Conservation (phyloP, 2,329 filamentous ascomycete species). For the Pseudogymnoascus sp. region DNA sequence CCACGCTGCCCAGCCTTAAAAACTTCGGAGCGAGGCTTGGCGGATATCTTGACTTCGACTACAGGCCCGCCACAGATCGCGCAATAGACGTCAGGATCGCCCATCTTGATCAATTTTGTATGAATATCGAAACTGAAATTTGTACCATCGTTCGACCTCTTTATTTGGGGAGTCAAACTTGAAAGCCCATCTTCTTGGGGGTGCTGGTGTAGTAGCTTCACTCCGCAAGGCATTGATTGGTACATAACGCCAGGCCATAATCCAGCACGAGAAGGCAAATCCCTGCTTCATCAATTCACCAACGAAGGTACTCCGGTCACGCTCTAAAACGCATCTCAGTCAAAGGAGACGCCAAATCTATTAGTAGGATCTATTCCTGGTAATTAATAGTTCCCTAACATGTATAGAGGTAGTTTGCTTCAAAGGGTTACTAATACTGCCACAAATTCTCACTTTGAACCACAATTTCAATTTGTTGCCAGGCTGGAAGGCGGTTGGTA, state of each 20-base stretch:
- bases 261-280: neutral
- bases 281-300: neutral
- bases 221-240: neutral
- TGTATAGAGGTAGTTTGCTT: no score
- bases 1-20: neutral
- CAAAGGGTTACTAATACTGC: no score
- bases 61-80: neutral
- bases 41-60: neutral
- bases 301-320: neutral
- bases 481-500: no score
- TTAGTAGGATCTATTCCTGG: no score
- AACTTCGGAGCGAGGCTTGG: neutral
- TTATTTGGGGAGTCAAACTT: neutral
- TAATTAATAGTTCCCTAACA: no score
- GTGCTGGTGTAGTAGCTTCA: neutral
- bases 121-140: neutral
- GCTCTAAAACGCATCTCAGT: no score
- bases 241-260: neutral
- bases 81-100: neutral
- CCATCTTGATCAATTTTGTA: neutral
- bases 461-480: no score
- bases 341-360: no score
- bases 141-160: neutral
- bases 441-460: no score
- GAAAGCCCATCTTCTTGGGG: no score